phyloP scores from a whole-genome alignment of 2,329 filamentous ascomycete species.

The Fusarium decemcellulare region DNA sequence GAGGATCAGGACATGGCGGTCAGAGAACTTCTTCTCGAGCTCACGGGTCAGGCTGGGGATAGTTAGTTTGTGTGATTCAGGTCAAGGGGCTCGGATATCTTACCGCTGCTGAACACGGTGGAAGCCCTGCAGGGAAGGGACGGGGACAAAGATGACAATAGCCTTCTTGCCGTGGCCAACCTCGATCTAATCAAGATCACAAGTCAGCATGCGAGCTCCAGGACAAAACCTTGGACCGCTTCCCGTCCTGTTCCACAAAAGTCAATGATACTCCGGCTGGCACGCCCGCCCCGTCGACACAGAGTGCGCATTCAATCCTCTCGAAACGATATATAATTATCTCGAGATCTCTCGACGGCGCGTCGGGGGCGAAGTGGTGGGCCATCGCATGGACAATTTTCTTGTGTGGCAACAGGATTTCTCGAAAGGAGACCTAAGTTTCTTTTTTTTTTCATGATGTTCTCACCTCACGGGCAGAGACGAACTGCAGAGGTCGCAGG shows the following conservation, averaged over 20 bases:
- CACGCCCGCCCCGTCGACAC: constrained; percentile 48
- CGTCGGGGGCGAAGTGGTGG: constrained; percentile 46
- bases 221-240: constrained; percentile 80
- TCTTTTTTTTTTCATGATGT: constrained; percentile 48
- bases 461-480: constrained; percentile 99
- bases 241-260: constrained; percentile 78
- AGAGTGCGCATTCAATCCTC: constrained; percentile 37
- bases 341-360: constrained; percentile 44
- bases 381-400: constrained; percentile 52
- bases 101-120: constrained; percentile 99
- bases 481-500: constrained; percentile 98
- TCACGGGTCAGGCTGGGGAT: constrained; percentile 92
- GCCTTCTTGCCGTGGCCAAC: constrained; percentile 99
- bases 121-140: constrained; percentile 98
- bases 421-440: constrained; percentile 27
- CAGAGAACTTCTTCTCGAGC: constrained; percentile 99
- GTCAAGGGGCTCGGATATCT: constrained; percentile 53
- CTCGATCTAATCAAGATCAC: constrained; percentile 88
- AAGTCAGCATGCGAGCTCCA: constrained; percentile 85
- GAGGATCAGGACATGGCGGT: constrained; percentile 99
- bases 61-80: constrained; percentile 32
- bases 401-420: constrained; percentile 60
- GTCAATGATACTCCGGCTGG: constrained; percentile 57
- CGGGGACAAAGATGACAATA: constrained; percentile 99
- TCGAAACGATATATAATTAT: constrained; percentile 38